These are phyloP conservation scores for Syncephalastrum contaminatum DNA, from an alignment of 371 early-diverging fungal species.

Conservation along the genomic window DNA sequence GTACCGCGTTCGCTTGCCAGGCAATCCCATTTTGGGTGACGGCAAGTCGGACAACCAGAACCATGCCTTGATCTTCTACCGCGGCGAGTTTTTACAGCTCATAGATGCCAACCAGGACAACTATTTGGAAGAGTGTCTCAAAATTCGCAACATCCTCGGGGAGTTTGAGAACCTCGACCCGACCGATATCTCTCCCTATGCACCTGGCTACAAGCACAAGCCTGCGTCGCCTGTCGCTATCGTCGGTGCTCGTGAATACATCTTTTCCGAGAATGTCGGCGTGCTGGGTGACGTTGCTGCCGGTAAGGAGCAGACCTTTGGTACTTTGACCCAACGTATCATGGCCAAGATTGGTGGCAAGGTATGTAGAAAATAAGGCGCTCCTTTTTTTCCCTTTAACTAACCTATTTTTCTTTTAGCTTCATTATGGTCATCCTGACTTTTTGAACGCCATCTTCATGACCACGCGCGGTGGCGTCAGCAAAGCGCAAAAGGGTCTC, in stretches of 20 bases:
- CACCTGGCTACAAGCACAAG: constrained; percentile 47
- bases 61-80: constrained; percentile 80
- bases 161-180: constrained; percentile 83
- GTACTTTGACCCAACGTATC: constrained; percentile 85
- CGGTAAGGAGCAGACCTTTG: constrained; percentile 89
- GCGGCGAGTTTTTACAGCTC: constrained; percentile 84
- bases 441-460: constrained; percentile 88
- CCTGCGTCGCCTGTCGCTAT: constrained; percentile 79
- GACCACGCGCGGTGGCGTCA: constrained; percentile 86
- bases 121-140: constrained; percentile 86
- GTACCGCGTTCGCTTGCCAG: constrained; percentile 80
- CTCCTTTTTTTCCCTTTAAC: no score
- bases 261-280: constrained; percentile 88
- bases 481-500: constrained; percentile 90
- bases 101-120: constrained; percentile 94
- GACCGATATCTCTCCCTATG: constrained; percentile 68
- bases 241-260: constrained; percentile 89
- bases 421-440: constrained; percentile 93
- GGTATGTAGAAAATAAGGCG: no score
- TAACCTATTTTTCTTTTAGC: background rate
- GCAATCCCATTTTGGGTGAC: constrained; percentile 88
- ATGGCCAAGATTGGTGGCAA: constrained; percentile 85
- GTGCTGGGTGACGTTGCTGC: constrained; percentile 90
- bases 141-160: constrained; percentile 82
- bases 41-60: constrained; percentile 94